These are phyloP conservation scores for Fraxinus velutina DNA, from an alignment of 305 asterid genomes.

Conservation along the genomic window DNA sequence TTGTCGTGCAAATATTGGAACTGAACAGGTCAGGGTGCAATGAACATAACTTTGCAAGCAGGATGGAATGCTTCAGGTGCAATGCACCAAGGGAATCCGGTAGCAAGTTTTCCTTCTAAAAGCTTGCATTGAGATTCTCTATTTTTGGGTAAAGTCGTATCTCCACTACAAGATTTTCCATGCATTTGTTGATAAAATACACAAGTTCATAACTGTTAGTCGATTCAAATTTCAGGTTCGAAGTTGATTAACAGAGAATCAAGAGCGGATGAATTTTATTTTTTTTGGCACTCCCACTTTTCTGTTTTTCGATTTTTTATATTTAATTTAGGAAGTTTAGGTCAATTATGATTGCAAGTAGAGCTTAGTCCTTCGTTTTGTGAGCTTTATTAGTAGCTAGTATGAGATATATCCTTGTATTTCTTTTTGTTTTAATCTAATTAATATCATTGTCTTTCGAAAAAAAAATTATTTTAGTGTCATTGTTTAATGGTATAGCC, in stretches of 20 bases:
- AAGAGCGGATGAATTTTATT: conserved; percentile 28
- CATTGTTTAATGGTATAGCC: not conserved
- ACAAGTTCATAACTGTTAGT: not conserved
- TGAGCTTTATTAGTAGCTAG: conserved; percentile 7
- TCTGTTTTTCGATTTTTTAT: conserved; percentile 20
- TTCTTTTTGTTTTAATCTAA: conserved; percentile 38
- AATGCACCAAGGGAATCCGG: conserved; percentile 84
- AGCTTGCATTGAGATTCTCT: conserved; percentile 45
- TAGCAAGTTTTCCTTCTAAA: conserved; percentile 51
- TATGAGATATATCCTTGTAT: conserved; percentile 23
- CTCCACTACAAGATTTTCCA: not conserved
- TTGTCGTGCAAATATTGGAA: not conserved
- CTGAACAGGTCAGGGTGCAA: conserved; percentile 74
- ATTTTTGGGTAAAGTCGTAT: conserved; percentile 45
- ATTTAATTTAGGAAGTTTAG: conserved; percentile 40
- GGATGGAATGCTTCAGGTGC: conserved; percentile 98
- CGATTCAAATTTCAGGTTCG: conserved; percentile 32
- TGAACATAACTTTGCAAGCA: conserved; percentile 92
- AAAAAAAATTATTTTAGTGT: not conserved
- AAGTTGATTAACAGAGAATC: conserved; percentile 45
- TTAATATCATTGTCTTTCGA: conserved; percentile 39
- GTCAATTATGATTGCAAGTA: conserved; percentile 28
- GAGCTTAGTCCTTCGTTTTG: conserved; percentile 36
- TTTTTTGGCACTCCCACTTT: conserved; percentile 33
- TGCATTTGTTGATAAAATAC: not conserved